Base-by-base conservation (phyloP, 139 green algal species). In the Coccomyxa sp. region DNA sequence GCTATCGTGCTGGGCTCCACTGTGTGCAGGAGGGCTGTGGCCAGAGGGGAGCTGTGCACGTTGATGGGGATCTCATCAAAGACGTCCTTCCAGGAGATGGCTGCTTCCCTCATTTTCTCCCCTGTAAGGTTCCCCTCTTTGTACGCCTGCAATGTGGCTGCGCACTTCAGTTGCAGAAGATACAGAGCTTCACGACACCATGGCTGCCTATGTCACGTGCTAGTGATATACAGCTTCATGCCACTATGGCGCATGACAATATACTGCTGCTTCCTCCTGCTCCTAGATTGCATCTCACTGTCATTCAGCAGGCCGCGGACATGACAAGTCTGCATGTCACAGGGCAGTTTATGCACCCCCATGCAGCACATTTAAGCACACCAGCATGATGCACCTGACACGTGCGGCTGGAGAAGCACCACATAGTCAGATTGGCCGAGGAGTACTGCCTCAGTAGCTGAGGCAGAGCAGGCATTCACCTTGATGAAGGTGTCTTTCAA, bases 1-100 rank as follows among this genome's bases (percentile, higher is more conserved):
- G 83, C 88, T n/a, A 81, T 58, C 29, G 68, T 40, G 14, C 12
- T 31, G 9, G 79, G 79, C 33, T 82, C 79, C n/a, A 82, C 69
- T 12, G 33, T 55, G 4, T 88, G 83, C 75, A 97, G 88, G 74
- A 99, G 82, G 10, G 95, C 92, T 41, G 87, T 87, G 0, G 90
- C 85, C 24, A 99, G 86, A 41, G 88, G 69, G 0, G 87, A 93
- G 83, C 98, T 98, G 72, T 95, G 87, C 34, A 98, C 79, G 0
- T 76, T 90, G 72, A 99, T 91, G 38, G 95, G 95, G 24, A 99
- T 90, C 86, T 99, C 96, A 70, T 93, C 84, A 81, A 99, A 99
- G 24, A 99, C 91, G 64, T 98, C 91, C 16, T 85, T 86, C 94
- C 95, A 98, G 4, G 36, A 35, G 70, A 77, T 22, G 31, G 41